Base-by-base conservation (phyloP, 768 basidiomycete species). In the Tylopilus sp. region DNA sequence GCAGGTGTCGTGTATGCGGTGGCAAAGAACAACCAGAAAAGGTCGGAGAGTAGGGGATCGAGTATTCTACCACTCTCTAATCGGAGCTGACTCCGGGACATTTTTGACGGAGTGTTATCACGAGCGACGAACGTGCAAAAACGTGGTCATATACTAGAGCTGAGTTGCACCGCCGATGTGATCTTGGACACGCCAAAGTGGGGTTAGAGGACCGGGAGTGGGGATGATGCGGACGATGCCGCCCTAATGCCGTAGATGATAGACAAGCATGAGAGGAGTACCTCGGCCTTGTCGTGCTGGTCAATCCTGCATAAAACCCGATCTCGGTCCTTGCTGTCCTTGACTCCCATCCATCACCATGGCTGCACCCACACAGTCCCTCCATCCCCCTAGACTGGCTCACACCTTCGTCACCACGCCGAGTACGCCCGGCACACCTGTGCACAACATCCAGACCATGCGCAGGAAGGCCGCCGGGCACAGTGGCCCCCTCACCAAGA, bases 1-100 rank as follows among this genome's bases (percentile, higher is more conserved):
- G 91, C 95, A 33, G 95, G 95, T 17, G 63, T 97, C 45, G 75
- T 97, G 54, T 98, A 98, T 69, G 92, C 95, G 13, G 78, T 96
- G 16, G 96, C 95, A 49, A 98, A 97, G 77, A 93, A 86, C 68
- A 91, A 92, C 65, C 93, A 95, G 74, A 89, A 88, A 63, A 90
- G 86, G 68, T 69, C 78, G 46, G 91, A 92, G 61, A 75, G 73
- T 61, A 78, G 80, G 56, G 72, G 71, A 24, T 78, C 77, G 60
- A 76, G 81, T 48, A 78, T 89, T 54, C 78, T 92, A 58, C 90
- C 91, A 19, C 67, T 89, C 56, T 67, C 79, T 52, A 78, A 72
- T 63, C 76, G 85, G 69, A 81, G 75, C 53, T 68, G 66, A 68
- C 67, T 61, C 59, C 21, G n/a, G 40, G 36, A 38, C 45, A 21